Base-by-base conservation (phyloP, 768 basidiomycete genomes). In the Leccinum uliginosum region DNA sequence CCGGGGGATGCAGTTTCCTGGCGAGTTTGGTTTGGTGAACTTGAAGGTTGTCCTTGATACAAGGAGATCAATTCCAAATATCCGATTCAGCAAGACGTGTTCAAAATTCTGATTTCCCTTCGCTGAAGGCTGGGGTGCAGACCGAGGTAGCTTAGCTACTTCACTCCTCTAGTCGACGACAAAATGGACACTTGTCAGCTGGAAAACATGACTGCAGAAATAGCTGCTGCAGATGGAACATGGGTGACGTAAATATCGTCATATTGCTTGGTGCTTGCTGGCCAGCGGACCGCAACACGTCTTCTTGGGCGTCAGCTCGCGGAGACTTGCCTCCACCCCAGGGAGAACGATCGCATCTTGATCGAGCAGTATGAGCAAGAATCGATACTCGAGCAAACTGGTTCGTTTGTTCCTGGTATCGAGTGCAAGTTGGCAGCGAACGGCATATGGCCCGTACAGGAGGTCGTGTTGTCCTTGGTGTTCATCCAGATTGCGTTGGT, bases 291-390 rank as follows among this genome's bases (percentile, higher is more conserved):
- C 73, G 1, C 73, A 75, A 35, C 71, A 73, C 45, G 40, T 66
- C 45, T 67, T 62, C 52, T 73, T 74, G 73, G 74, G 74, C 72
- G 74, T 50, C 68, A 72, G 38, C 71, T 72, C 11, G 65, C 70
- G 17, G 67, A 71, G 49, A 61, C 61, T 74, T 3, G 49, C 63
- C 6, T 59, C 71, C 8, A 66, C 74, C 43, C 53, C n/a, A n/a
- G 43, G 47, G 69, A 69, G 54, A 71, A 66, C 19, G 73, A 74
- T 50, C 69, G 69, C 19, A 61, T 74, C 27, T 50, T 74, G 23
- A 58, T 65, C 29, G 59, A 64, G 26, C 64, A 60, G 44, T 68
- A 69, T 47, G 63, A 59, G 1, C 70, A 71, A 38, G 56, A 48
- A 8, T 74, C 74, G 3, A 65, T 74, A 55, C 55, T 74, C 30